Base-by-base conservation (phyloP, 352 stramenopile species). In the Pythium volutum region DNA sequence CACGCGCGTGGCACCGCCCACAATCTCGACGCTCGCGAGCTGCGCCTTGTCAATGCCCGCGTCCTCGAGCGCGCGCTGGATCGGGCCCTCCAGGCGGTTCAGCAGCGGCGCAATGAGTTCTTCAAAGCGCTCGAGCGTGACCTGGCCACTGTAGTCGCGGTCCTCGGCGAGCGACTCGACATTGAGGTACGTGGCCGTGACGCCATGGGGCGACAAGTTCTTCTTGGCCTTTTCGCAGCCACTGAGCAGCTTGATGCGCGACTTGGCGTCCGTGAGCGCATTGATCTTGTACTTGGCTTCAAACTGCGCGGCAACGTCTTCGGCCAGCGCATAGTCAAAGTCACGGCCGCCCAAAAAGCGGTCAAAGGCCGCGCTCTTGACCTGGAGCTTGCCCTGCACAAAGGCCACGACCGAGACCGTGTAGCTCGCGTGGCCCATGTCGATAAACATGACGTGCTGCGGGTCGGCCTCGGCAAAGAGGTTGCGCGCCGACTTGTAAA, bases 201-300 rank as follows among this genome's bases (percentile, higher is more conserved):
- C 97, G 42, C 97, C 98, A 65, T 97, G 81, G 1, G 97, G 97
- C 58, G 82, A 97, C 14, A 99, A 77, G 61, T 98, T 99, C 83
- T 99, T 99, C 84, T 99, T 99, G 39, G 96, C 88, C 81, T 99
- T 99, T 76, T 99, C 97, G n/a, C 95, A 98, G 5, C 96, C 96
- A 26, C 84, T 93, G 15, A 98, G 77, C 36, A 99, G 78, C 84
- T 99, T 99, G 56, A 99, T 84, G 70, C 96, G 84, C 38, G 97
- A 76, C 74, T 99, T 99, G 39, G 87, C 72, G 64, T 95, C 92
- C 5, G 83, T 82, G 33, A 97, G 79, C 27, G 93, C 81, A 64
- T 99, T 90, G 26, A 89, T 93, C 65, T 97, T 96, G 81, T 97
- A 96, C 81, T 99, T 99, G 34, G 88, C 92, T 39, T 97, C 78